Evolutionary conservation across 1,284 basidiomycete genomes (phyloP).

Genomic region (Cutaneotrichosporon curvatum): DNA sequence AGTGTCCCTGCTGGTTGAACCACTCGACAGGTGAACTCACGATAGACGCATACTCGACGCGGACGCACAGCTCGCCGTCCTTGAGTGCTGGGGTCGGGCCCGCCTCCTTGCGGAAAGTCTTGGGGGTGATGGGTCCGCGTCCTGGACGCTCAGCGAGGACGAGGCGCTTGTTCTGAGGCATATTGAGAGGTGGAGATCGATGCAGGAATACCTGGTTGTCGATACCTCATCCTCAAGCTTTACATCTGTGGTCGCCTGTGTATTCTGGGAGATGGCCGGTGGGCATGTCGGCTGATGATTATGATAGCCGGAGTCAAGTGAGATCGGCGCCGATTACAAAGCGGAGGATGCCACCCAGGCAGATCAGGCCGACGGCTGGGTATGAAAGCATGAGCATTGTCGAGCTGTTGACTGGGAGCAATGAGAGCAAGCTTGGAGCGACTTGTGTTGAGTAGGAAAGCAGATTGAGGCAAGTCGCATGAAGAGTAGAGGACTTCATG

Average conservation of each 20-base stretch:
- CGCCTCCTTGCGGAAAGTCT: constrained; percentile 58
- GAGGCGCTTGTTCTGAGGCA: constrained; percentile 53
- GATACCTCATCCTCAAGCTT: not conserved
- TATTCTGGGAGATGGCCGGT: too few relatives aligned
- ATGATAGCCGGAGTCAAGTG: too few relatives aligned
- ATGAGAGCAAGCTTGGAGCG: too few relatives aligned
- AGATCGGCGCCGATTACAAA: too few relatives aligned
- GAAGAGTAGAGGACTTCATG: too few relatives aligned
- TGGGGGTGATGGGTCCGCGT: constrained; percentile 56
- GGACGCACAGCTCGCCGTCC: constrained; percentile 59
- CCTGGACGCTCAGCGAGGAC: constrained; percentile 65
- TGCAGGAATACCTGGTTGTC: not conserved
- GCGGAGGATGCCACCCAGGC: too few relatives aligned
- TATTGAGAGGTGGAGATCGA: not conserved
- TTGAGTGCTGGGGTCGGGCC: constrained; percentile 54
- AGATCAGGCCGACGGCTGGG: too few relatives aligned
- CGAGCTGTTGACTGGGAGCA: too few relatives aligned
- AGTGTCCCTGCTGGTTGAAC: not conserved
- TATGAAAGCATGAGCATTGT: too few relatives aligned
- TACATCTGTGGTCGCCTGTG: not conserved
- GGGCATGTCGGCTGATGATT: too few relatives aligned
- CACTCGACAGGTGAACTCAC: constrained; percentile 19
- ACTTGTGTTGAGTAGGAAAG: too few relatives aligned
- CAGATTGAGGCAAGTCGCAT: too few relatives aligned
- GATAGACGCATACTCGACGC: constrained; percentile 66